Evolutionary conservation across 371 early-diverging fungal species (phyloP).

Genomic region (Polyrhizophydium stewartii): DNA sequence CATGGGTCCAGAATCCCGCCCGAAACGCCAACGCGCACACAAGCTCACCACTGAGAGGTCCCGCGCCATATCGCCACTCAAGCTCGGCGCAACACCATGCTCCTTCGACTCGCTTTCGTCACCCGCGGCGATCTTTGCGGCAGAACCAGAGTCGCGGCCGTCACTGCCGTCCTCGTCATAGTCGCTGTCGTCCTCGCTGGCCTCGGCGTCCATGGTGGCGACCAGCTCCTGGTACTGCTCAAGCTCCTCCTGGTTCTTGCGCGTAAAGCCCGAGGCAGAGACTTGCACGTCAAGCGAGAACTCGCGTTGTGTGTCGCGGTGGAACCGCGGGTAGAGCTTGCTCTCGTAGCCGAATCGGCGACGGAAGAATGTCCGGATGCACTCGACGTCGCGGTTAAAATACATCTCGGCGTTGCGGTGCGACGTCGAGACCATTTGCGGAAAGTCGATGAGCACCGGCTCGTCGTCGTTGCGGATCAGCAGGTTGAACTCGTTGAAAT

Average conservation of each 20-base stretch:
- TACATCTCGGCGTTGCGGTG: conserved; percentile 94
- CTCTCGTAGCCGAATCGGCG: conserved; percentile 88
- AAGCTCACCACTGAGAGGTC: too few relatives aligned
- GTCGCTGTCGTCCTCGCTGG: not conserved
- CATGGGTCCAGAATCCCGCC: too few relatives aligned
- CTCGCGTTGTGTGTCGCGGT: conserved; percentile 73
- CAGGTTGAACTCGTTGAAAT: conserved; percentile 99
- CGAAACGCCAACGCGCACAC: too few relatives aligned
- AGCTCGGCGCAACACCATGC: too few relatives aligned
- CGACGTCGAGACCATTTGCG: conserved; percentile 98
- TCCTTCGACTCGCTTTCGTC: too few relatives aligned
- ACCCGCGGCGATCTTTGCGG: not conserved
- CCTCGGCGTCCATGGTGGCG: not conserved
- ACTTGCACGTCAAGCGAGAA: conserved; percentile 92
- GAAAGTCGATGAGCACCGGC: conserved; percentile 96
- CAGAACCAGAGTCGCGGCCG: not conserved
- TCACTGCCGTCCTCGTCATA: not conserved
- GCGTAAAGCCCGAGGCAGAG: conserved; percentile 91
- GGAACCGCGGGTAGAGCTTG: conserved; percentile 82
- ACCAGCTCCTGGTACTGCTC: conserved; percentile 38
- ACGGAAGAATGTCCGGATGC: conserved; percentile 93
- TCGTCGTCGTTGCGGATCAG: conserved; percentile 82
- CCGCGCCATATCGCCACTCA: too few relatives aligned
- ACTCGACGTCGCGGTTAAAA: conserved; percentile 98
- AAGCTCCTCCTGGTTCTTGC: conserved; percentile 82